phyloP scores from a whole-genome alignment of 179 eudicot genomes.

The Sideroxylon spinosum region DNA sequence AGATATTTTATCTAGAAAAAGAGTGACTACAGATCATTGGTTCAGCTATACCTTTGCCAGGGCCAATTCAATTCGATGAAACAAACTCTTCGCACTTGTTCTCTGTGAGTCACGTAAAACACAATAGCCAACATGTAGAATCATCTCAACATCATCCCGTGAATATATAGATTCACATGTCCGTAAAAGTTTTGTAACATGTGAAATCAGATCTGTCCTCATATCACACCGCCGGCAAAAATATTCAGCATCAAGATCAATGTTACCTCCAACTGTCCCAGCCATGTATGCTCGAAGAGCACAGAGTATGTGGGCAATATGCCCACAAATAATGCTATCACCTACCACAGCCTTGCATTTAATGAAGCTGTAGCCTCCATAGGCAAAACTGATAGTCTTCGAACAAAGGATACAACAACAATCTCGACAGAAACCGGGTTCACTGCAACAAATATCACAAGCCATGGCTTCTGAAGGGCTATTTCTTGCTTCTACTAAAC shows the following conservation, averaged over 20 bases:
- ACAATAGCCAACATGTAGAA: constrained; percentile 46
- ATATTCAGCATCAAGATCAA: constrained; percentile 82
- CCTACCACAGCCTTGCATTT: constrained; percentile 53
- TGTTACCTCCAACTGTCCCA: constrained; percentile 83
- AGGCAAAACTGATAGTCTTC: constrained; percentile 35
- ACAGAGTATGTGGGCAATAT: constrained; percentile 69
- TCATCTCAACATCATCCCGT: constrained; percentile 42
- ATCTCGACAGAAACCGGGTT: constrained; percentile 67
- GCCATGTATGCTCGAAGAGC: constrained; percentile 88
- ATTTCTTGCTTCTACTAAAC: constrained; percentile 41
- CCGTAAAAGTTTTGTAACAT: constrained; percentile 46
- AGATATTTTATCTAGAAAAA: constrained; percentile 12
- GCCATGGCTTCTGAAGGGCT: constrained; percentile 36
- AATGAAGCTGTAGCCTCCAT: constrained; percentile 64
- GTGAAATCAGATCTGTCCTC: constrained; percentile 65
- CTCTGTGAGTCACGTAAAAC: constrained; percentile 63
- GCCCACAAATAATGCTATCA: constrained; percentile 66
- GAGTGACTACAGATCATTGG: neutral
- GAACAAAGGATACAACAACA: constrained; percentile 91
- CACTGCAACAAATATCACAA: constrained; percentile 83
- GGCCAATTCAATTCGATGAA: constrained; percentile 40
- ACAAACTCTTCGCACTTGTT: constrained; percentile 47
- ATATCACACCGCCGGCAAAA: constrained; percentile 86
- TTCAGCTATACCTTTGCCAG: constrained; percentile 59
- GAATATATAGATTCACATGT: constrained; percentile 55